Evolutionary conservation across 371 early-diverging fungal species (phyloP).

Genomic region (Syncephalastrum sp.): DNA sequence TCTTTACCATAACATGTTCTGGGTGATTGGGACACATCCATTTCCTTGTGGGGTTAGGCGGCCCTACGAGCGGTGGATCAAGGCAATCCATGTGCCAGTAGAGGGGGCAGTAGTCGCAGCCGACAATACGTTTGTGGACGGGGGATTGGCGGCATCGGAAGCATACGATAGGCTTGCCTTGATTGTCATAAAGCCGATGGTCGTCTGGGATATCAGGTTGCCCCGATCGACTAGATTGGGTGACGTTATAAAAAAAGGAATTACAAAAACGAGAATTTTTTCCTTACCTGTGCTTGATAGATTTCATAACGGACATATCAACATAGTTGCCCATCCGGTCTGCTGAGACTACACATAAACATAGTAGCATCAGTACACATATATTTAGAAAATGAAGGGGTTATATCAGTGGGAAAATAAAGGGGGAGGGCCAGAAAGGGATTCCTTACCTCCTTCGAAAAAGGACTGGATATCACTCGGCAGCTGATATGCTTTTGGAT

Average conservation of each 20-base stretch:
- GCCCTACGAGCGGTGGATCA: slow-evolving; percentile 64
- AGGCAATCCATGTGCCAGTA: slow-evolving; percentile 91
- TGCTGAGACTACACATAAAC: slow-evolving; percentile 42
- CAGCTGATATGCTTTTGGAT: slow-evolving; percentile 47
- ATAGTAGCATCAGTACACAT: background rate
- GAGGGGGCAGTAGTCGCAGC: slow-evolving; percentile 81
- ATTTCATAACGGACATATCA: slow-evolving; percentile 41
- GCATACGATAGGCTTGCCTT: slow-evolving; percentile 57
- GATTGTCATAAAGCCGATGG: slow-evolving; percentile 44
- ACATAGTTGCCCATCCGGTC: slow-evolving; percentile 62
- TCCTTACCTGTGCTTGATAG: slow-evolving; percentile 29
- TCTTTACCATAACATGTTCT: slow-evolving; percentile 57
- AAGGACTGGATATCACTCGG: slow-evolving; percentile 46
- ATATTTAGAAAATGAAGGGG: slow-evolving; percentile 14
- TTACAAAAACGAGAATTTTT: slow-evolving; percentile 7
- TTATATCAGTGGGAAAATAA: background rate
- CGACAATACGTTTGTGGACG: slow-evolving; percentile 52
- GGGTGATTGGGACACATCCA: slow-evolving; percentile 93
- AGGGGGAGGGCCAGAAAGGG: no score
- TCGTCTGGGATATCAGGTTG: slow-evolving; percentile 49
- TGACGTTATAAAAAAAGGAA: background rate
- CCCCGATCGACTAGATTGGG: slow-evolving; percentile 19
- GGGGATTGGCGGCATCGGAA: slow-evolving; percentile 64
- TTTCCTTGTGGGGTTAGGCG: slow-evolving; percentile 59
- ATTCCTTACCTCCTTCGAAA: slow-evolving; percentile 54